These are phyloP conservation scores for Pyrenophora seminiperda DNA, from an alignment of 2,329 filamentous ascomycete species.

Conservation along the genomic window DNA sequence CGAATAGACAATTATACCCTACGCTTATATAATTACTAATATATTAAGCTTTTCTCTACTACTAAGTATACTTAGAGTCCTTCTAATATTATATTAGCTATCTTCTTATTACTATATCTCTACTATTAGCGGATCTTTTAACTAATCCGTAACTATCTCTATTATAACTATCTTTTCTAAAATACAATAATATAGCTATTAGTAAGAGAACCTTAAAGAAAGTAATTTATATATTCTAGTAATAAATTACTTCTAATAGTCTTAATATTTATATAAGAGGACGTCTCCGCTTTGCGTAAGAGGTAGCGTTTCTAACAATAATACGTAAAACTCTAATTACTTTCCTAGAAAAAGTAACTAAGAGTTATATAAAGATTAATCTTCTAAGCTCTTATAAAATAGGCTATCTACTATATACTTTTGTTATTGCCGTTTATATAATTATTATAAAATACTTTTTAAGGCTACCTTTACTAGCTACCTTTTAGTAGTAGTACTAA, in stretches of 20 bases:
- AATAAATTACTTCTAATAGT: background rate
- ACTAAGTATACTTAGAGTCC: background rate
- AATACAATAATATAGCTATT: background rate
- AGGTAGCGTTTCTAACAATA: background rate
- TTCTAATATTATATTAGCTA: too few relatives aligned
- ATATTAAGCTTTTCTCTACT: slow-evolving; percentile 1
- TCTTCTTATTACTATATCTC: background rate
- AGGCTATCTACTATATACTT: background rate
- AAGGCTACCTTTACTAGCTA: background rate
- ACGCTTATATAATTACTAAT: background rate
- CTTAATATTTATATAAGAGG: background rate
- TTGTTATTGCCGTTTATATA: background rate
- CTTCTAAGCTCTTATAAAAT: background rate
- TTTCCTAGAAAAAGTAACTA: background rate
- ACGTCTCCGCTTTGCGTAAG: background rate
- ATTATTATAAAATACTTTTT: slow-evolving; percentile 2
- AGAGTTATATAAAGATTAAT: background rate
- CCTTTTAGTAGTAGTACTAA: background rate
- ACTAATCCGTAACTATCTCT: background rate
- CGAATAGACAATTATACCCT: slow-evolving; percentile 20
- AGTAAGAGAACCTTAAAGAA: background rate
- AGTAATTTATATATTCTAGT: background rate
- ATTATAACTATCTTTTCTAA: background rate
- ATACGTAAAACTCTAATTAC: background rate
- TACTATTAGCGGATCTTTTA: background rate